These are phyloP conservation scores for Stagonosporopsis vannaccii DNA, from an alignment of 2,329 filamentous ascomycete species.

Conservation along the genomic window DNA sequence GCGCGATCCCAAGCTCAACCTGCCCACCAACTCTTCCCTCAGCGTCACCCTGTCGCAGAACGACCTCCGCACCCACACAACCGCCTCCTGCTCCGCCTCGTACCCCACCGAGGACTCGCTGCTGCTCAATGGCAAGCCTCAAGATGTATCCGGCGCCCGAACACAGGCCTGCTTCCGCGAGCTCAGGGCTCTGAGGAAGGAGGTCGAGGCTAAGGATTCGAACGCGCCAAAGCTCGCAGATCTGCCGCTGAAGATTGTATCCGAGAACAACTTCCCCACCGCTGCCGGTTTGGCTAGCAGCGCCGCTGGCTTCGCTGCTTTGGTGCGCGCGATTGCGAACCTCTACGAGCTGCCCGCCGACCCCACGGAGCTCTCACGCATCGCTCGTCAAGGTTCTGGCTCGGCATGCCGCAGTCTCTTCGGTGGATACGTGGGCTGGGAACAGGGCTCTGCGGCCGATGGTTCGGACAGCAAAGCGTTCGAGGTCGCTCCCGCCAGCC, in stretches of 20 bases:
- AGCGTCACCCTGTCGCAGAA: conserved; percentile 94
- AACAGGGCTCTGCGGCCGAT: conserved; percentile 76
- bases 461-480: conserved; percentile 88
- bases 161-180: conserved; percentile 95
- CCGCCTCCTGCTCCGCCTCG: conserved; percentile 82
- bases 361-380: conserved; percentile 82
- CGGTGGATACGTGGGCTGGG: conserved; percentile 96
- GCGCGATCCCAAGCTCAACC: conserved; percentile 89
- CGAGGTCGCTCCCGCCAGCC: conserved; percentile 83
- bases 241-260: conserved; percentile 83
- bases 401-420: conserved; percentile 93
- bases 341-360: conserved; percentile 85
- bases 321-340: conserved; percentile 86
- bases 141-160: conserved; percentile 85
- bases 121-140: conserved; percentile 80
- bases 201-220: conserved; percentile 74
- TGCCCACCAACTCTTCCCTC: conserved; percentile 96
- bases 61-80: conserved; percentile 94
- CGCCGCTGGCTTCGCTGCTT: conserved; percentile 71
- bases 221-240: conserved; percentile 82
- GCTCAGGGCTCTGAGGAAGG: conserved; percentile 77
- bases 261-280: conserved; percentile 98
- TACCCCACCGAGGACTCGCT: conserved; percentile 75
- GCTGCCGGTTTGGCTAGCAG: conserved; percentile 81
- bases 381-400: conserved; percentile 92